Percentiles rank a stretch among this genome's conserved stretches.
phyloP scores from a whole-genome alignment of 805 yeast species.

The Kuraishia molischiana region DNA sequence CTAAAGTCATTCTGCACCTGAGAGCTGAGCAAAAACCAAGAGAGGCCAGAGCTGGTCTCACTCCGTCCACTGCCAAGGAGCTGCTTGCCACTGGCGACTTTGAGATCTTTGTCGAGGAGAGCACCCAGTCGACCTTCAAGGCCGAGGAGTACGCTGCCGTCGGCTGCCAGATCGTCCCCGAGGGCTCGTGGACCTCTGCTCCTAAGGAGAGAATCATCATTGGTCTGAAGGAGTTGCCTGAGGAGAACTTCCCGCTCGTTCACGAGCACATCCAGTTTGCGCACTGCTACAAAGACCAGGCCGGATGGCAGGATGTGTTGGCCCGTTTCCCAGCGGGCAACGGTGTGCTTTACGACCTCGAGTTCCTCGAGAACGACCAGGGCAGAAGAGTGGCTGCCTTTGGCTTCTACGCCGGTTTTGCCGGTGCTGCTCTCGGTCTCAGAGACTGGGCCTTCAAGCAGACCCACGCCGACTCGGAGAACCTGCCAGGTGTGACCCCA shows the following conservation, averaged over 20 bases:
- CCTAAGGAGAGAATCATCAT: constrained; percentile 84
- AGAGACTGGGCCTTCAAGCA: constrained; percentile 93
- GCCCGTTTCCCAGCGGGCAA: constrained; percentile 84
- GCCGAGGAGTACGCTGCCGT: constrained; percentile 64
- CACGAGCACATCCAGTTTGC: constrained; percentile 99
- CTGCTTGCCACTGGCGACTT: constrained; percentile 76
- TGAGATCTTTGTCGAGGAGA: constrained; percentile 79
- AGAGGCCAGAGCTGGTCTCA: constrained; percentile 95
- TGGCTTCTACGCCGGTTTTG: constrained; percentile 99
- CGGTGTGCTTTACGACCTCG: constrained; percentile 87
- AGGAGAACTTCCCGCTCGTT: constrained; percentile 80
- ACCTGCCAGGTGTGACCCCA: constrained; percentile 74
- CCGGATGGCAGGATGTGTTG: constrained; percentile 91
- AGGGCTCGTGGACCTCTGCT: constrained; percentile 88
- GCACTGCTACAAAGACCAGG: constrained; percentile 96
- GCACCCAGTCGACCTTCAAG: constrained; percentile 73
- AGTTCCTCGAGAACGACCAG: constrained; percentile 84
- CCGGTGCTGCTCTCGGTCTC: constrained; percentile 96
- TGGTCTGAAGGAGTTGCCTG: constrained; percentile 95
- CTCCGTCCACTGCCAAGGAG: constrained; percentile 83
- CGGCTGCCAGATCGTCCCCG: constrained; percentile 87
- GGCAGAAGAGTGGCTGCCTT: constrained; percentile 99
- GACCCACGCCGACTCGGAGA: constrained; percentile 51
- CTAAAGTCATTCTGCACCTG: constrained; percentile 61
- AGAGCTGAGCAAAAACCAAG: constrained; percentile 97